A percentile compares a stretch with the other conserved stretches of the same genome.
These are phyloP conservation scores for Schoenoplectus triqueter DNA, from an alignment of 202 grass and related monocot genomes.

Conservation along the genomic window DNA sequence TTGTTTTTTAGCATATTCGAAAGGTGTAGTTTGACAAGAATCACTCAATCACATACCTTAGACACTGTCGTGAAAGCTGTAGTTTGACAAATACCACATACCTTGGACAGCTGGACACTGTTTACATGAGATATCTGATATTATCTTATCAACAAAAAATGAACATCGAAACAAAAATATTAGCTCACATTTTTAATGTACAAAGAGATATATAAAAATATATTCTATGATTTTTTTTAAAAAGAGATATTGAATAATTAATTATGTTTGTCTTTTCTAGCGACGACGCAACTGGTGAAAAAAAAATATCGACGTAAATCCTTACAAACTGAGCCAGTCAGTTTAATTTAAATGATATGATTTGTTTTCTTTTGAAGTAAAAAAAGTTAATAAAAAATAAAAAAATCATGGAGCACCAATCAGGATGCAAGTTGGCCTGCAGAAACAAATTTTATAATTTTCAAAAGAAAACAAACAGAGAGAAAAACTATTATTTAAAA, in stretches of 20 bases:
- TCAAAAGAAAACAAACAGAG: constrained; percentile 23
- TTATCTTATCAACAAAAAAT: background rate
- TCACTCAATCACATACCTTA: background rate
- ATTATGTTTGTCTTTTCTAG: background rate
- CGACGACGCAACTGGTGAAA: background rate
- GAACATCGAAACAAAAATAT: background rate
- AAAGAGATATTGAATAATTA: no score
- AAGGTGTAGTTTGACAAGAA: background rate
- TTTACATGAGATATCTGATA: background rate
- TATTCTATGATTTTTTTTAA: background rate
- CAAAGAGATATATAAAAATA: background rate
- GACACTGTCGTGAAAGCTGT: background rate
- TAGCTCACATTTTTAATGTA: background rate
- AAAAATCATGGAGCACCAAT: constrained; percentile 18
- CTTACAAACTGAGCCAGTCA: constrained; percentile 1
- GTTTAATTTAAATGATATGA: background rate
- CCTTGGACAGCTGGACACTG: background rate
- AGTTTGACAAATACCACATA: background rate
- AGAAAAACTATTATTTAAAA: constrained; percentile 32
- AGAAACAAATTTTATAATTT: constrained; percentile 20
- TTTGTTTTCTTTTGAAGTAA: background rate
- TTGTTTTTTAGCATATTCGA: no score
- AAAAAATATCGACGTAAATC: constrained; percentile 1
- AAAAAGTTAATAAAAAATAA: background rate
- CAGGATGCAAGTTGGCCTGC: constrained; percentile 10